A percentile compares a stretch with the other conserved stretches of the same genome.
Evolutionary conservation across 225 moss, liverwort and hornwort species (phyloP).

Genomic region (Lunularia cruciata): DNA sequence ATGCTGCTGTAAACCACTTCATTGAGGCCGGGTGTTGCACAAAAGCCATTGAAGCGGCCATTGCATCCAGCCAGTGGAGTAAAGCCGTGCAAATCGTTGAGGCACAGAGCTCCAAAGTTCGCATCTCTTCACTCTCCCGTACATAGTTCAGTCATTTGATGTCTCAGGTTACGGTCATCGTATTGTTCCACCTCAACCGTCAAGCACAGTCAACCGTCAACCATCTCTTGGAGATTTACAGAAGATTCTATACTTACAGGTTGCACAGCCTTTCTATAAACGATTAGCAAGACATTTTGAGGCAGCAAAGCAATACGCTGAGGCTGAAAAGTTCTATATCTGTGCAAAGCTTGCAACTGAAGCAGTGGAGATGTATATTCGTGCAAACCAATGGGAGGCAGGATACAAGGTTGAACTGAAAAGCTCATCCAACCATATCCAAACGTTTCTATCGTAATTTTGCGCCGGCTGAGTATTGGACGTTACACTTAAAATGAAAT

Average conservation of each 20-base stretch:
- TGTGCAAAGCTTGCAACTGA: constrained; percentile 76
- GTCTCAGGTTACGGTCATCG: too few relatives aligned
- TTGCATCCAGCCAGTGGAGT: constrained; percentile 80
- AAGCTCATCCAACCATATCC: too few relatives aligned
- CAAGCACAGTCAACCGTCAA: too few relatives aligned
- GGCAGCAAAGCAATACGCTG: constrained; percentile 66
- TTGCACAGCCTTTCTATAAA: constrained; percentile 70
- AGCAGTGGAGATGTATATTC: constrained; percentile 96
- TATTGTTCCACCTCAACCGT: too few relatives aligned
- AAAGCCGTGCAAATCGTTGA: constrained; percentile 94
- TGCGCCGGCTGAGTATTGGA: too few relatives aligned
- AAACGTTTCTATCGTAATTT: too few relatives aligned
- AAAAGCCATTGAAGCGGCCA: constrained; percentile 87
- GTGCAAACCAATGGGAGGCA: constrained; percentile 84
- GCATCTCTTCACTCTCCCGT: neutral
- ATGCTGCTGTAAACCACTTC: constrained; percentile 87
- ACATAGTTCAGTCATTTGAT: too few relatives aligned
- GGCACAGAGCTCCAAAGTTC: constrained; percentile 60
- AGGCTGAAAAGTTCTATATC: constrained; percentile 82
- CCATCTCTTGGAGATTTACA: neutral
- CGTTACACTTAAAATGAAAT: too few relatives aligned
- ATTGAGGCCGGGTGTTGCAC: constrained; percentile 80
- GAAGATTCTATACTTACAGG: constrained; percentile 34
- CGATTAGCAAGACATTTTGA: constrained; percentile 88
- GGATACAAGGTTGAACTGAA: constrained; percentile 61